Base-by-base conservation (phyloP, 2,329 filamentous ascomycete species). In the Aspergillus texensis region DNA sequence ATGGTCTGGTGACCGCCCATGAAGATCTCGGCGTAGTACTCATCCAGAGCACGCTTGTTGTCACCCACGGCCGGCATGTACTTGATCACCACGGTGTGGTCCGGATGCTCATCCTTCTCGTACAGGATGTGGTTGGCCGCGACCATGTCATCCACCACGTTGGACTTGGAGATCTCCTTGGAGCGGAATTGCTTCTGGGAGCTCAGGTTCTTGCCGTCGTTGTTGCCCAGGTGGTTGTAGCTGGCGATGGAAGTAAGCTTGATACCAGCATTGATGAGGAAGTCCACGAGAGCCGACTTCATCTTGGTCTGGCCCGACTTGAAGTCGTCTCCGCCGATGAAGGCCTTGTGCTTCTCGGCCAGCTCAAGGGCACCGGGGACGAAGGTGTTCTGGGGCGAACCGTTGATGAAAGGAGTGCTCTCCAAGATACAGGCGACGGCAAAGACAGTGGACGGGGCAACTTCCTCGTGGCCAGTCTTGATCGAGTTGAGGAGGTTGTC, bases 261-360 rank as follows among this genome's bases (percentile, higher is more conserved):
- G 87, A 99, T 98, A 78, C 95, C 95, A 55, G 95, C 95, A 78
- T 89, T 97, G 89, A 99, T 97, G 78, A 99, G 82, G 84, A 99
- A 99, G 82, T 99, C 95, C 53, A 98, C 95, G 34, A 99, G 88
- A 24, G 95, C 95, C 65, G 95, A 98, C 85, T 99, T 99, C 95
- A 99, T 99, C 89, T 99, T 99, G 78, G 95, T 99, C 86, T 99
- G 95, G 67, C 95, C 95, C 67, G 95, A 98, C 85, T 99, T 99
- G 90, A 99, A 99, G 83, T 99, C 95, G 74, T 99, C 95, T 69
- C 95, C 95, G 63, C 95, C 95, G 74, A 99, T 93, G 84, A 96
- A 99, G 66, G 94, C 89, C 62, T 87, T 86, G 80, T 96, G 89
- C 80, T 90, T 85, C 84, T 96, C 92, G 26, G 95, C 95, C 63